Base-by-base conservation (phyloP, 2,329 filamentous ascomycete genomes). In the Verticillium dahliae region DNA sequence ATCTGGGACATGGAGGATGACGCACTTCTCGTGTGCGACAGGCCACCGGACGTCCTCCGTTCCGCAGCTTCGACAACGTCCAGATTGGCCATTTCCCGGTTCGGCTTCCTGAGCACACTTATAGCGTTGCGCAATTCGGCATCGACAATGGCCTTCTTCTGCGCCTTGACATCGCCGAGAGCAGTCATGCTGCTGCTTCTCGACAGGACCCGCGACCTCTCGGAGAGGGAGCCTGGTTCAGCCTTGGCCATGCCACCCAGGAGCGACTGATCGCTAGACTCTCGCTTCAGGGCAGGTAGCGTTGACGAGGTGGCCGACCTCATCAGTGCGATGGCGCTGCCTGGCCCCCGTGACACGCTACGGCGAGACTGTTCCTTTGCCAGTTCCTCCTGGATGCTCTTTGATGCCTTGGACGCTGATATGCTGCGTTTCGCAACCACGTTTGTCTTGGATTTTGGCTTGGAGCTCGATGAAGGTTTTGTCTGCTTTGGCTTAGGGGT, bases 81-180 rank as follows among this genome's bases (percentile, higher is more conserved):
- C 67, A 86, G 87, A 37, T 86, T 86, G 13, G 88, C 89, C 50
- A 90, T 79, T 27, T 85, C 82, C 56, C 91, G 84, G 68, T 94
- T 92, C 1, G 91, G 91, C 73, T 88, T 91, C 71, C 90, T 88
- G 52, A 94, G 73, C 10, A 87, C 83, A 6, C 84, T 84, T 58
- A 95, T 93, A 9, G 91, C 91, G 62, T 91, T 85, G 66, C 86
- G 85, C 38, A 94, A 74, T 69, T 92, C 88, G 34, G 87, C 85
- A 57, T 91, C 86, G 1, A 91, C 81, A 27, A 83, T 75, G 2
- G 86, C 87, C 69, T 89, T 88, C 71, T 85, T 90, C 67, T 79
- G 85, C 37, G 84, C 80, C 72, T 85, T 90, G 1, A 76, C 71
- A 61, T 87, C 84, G 2, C 81, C 80, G 35, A 80, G 73, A 39